These are phyloP conservation scores for Epichloe coenophiala DNA, from an alignment of 2,329 filamentous ascomycete species.

Conservation along the genomic window DNA sequence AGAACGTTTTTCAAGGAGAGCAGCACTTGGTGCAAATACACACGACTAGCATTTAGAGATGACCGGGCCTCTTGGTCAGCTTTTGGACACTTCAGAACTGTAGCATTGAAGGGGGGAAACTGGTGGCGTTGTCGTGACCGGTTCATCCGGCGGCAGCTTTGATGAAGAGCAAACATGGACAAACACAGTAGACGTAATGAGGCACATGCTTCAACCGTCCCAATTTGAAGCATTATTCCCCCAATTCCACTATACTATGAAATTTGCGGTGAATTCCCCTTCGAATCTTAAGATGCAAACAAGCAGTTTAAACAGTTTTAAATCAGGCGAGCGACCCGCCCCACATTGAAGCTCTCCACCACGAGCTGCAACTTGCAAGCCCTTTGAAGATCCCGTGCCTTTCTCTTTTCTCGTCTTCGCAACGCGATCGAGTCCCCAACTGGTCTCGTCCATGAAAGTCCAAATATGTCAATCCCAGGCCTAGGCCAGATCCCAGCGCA, in stretches of 20 bases:
- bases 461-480: slow-evolving; percentile 58
- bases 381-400: background rate
- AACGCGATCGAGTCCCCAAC: background rate
- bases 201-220: too few relatives aligned
- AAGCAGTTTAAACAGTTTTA: too few relatives aligned
- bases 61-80: background rate
- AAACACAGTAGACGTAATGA: too few relatives aligned
- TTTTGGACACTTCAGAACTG: background rate
- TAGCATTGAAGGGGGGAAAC: too few relatives aligned
- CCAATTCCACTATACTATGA: too few relatives aligned
- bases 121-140: too few relatives aligned
- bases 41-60: background rate
- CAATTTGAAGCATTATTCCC: too few relatives aligned
- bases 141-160: too few relatives aligned
- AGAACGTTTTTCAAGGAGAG: background rate
- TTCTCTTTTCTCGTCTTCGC: background rate
- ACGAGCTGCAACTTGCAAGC: background rate
- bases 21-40: background rate
- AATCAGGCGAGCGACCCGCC: too few relatives aligned
- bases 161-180: too few relatives aligned
- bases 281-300: too few relatives aligned
- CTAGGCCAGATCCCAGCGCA: slow-evolving; percentile 53
- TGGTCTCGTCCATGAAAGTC: slow-evolving; percentile 18
- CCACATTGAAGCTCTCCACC: background rate
- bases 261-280: too few relatives aligned